Evolutionary conservation across 345 rosid genomes (phyloP).

Genomic region (Clarkia xantiana): DNA sequence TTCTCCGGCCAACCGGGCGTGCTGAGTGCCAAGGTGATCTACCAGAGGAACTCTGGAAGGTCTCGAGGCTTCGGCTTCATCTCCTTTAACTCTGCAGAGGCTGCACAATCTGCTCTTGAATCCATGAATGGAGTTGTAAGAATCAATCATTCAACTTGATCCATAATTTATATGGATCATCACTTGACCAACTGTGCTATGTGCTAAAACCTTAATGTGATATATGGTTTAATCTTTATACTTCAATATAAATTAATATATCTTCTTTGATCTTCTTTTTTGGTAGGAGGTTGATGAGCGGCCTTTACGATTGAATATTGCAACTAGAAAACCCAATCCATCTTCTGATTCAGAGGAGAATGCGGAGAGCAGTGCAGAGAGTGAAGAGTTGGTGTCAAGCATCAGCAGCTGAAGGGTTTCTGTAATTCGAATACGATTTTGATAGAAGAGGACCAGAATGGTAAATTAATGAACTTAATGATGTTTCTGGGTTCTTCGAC

Average conservation of each 20-base stretch:
- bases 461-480: too few species aligned
- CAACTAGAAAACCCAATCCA: slow-evolving; percentile 37
- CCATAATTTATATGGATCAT: too few species aligned
- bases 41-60: slow-evolving; percentile 57
- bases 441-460: not conserved
- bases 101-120: slow-evolving; percentile 40
- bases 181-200: too few species aligned
- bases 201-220: too few species aligned
- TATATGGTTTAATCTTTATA: too few species aligned
- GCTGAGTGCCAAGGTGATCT: slow-evolving; percentile 68
- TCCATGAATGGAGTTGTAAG: slow-evolving; percentile 78
- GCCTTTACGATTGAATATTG: slow-evolving; percentile 57
- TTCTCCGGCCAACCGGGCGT: slow-evolving; percentile 60
- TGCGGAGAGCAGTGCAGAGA: slow-evolving; percentile 19
- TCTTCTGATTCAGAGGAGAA: slow-evolving; percentile 14
- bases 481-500: too few species aligned
- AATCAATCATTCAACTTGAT: slow-evolving; percentile 1
- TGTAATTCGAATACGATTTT: not conserved
- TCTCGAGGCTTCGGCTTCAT: slow-evolving; percentile 84
- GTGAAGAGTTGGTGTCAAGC: slow-evolving; percentile 38
- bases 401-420: slow-evolving; percentile 16
- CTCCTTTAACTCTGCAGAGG: slow-evolving; percentile 56
- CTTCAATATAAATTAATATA: too few species aligned
- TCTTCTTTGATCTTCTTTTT: too few species aligned
- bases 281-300: slow-evolving; percentile 84